These are phyloP conservation scores for Colletotrichum tanaceti DNA, from an alignment of 2,329 filamentous ascomycete genomes.

Conservation along the genomic window DNA sequence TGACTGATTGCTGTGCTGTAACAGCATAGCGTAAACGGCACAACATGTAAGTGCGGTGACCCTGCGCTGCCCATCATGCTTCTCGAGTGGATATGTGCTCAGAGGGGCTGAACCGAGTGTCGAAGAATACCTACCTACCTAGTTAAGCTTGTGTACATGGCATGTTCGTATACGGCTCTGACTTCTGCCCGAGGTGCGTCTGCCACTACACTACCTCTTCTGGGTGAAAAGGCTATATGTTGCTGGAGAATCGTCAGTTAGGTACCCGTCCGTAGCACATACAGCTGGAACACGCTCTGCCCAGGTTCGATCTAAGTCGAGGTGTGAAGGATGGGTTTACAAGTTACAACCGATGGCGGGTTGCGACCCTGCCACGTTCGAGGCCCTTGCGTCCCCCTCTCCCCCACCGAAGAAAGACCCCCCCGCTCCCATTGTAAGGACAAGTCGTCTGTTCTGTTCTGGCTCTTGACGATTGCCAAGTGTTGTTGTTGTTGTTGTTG, in stretches of 20 bases:
- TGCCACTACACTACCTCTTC: neutral
- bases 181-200: neutral
- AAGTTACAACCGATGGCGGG: constrained; percentile 36
- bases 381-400: constrained; percentile 10
- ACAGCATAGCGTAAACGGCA: neutral
- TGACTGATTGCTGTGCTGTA: neutral
- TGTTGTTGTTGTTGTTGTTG: constrained; percentile 2
- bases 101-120: neutral
- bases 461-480: constrained; percentile 10
- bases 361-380: constrained; percentile 41
- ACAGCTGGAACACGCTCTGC: constrained; percentile 16
- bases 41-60: neutral
- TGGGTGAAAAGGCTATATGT: constrained; percentile 22
- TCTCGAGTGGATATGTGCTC: neutral
- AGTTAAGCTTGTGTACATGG: neutral
- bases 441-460: neutral
- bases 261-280: no score
- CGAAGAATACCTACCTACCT: no score
- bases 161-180: neutral
- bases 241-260: constrained; percentile 25
- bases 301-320: constrained; percentile 17
- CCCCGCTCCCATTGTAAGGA: constrained; percentile 11
- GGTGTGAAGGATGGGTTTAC: constrained; percentile 27
- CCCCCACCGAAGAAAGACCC: neutral
- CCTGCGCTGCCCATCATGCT: no score